Evolutionary conservation across 306 rosid species (phyloP).

Genomic region (Rosa rugosa): DNA sequence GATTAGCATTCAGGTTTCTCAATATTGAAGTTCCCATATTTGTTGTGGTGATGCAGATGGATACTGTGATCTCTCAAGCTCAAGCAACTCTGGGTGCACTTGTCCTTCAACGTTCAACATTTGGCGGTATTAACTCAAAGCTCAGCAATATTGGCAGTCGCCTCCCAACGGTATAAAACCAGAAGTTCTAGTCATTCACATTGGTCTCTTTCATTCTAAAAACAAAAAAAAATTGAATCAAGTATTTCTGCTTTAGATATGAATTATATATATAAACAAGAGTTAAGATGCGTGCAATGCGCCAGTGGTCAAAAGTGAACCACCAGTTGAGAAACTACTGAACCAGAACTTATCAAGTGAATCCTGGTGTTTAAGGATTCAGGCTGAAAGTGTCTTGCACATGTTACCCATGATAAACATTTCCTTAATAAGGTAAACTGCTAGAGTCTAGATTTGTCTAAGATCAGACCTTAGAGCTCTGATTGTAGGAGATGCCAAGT

Average conservation of each 20-base stretch:
- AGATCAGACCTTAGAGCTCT: background rate
- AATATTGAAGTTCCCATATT: background rate
- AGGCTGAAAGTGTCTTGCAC: background rate
- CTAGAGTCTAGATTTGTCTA: background rate
- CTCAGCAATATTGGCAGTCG: slow-evolving; percentile 92
- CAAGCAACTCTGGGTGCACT: slow-evolving; percentile 92
- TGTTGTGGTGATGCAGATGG: slow-evolving; percentile 51
- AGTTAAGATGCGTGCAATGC: background rate
- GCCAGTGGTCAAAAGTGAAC: background rate
- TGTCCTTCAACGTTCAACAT: slow-evolving; percentile 87
- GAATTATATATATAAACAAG: background rate
- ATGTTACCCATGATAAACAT: background rate
- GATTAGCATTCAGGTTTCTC: background rate
- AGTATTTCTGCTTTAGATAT: background rate
- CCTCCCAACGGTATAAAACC: slow-evolving; percentile 76
- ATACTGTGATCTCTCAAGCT: slow-evolving; percentile 90
- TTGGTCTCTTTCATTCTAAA: background rate
- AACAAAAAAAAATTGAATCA: background rate
- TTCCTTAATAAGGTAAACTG: background rate
- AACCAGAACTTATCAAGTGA: background rate
- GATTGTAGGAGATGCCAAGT: background rate
- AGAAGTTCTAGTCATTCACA: background rate
- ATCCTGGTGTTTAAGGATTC: background rate
- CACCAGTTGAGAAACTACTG: background rate
- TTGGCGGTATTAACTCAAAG: slow-evolving; percentile 93